Base-by-base conservation (phyloP, 2,329 filamentous ascomycete species). In the Exophiala mesophila region DNA sequence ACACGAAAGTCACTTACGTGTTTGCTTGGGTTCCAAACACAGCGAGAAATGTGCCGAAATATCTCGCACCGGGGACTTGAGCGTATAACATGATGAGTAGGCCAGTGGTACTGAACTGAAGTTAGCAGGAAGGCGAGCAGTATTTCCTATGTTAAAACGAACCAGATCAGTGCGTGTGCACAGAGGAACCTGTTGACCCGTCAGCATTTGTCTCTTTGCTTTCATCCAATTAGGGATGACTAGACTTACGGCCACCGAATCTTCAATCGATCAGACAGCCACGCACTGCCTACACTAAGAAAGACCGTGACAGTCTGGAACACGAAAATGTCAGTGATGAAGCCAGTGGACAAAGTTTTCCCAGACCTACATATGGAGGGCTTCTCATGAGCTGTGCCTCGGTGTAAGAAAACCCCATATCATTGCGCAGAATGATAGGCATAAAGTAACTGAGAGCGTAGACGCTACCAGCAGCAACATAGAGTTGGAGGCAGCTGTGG, bases 361-460 rank as follows among this genome's bases (percentile, higher is more conserved):
- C n/a, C 10, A n/a, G 15, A 34, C 32, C 6, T 19, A 66, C 74
- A 57, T 82, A 85, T 7, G 82, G 81, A 0, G 82, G 82, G 0
- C 85, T 83, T 4, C 82, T 73, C 3, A 89, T 76, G 58, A 83
- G 85, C 63, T 87, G 83, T 0, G 83, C 70, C 37, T 68, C 68
- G 5, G 72, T 80, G 4, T 82, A 69, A 35, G 63, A 68, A 67
- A 85, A 88, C 10, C 76, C 74, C 69, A 88, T 76, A n/a, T 73
- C 73, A 18, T 64, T 51, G 5, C 59, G 57, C 3, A 92, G 77
- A 54, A 92, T 85, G 56, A 88, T 77, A 5, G 85, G 85, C 4
- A 89, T 65, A 58, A 89, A 89, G 62, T 85, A 90, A 3, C 84
- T 82, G 5, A 92, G 74, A 0, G 85, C 78, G 59, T 24, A 43